Conservation (phyloP, 1,284 basidiomycete genomes). For the Nidula niveotomentosa region DNA sequence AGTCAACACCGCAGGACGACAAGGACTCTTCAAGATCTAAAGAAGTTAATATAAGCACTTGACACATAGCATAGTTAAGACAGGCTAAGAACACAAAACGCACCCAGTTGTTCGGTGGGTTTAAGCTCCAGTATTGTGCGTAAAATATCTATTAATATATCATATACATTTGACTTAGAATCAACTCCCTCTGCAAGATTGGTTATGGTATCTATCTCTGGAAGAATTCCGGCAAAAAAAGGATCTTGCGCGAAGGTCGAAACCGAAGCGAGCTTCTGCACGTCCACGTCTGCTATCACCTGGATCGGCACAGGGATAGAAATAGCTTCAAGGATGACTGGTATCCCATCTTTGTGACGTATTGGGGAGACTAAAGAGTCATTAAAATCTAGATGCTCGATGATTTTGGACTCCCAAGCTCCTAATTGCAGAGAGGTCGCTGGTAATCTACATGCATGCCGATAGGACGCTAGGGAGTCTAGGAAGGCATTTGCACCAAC, state of each 20-base stretch:
- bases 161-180: conserved; percentile 1
- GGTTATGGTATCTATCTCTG: conserved; percentile 4
- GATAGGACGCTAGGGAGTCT: background rate
- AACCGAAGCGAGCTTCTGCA: conserved; percentile 9
- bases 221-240: background rate
- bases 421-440: background rate
- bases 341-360: background rate
- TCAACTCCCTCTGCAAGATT: conserved; percentile 6
- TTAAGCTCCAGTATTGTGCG: conserved; percentile 22
- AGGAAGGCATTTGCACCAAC: background rate
- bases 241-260: conserved; percentile 3
- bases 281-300: too few species aligned
- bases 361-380: background rate
- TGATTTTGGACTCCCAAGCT: background rate
- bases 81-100: background rate
- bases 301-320: background rate
- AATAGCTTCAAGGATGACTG: background rate
- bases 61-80: background rate
- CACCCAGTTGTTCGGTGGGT: conserved; percentile 22
- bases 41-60: background rate
- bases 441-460: background rate
- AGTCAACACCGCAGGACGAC: conserved; percentile 24
- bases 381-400: background rate
- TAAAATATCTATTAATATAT: conserved; percentile 15
- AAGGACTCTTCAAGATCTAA: conserved; percentile 24